Base-by-base conservation (phyloP, 305 asterid species). In the Galium porrigens region DNA sequence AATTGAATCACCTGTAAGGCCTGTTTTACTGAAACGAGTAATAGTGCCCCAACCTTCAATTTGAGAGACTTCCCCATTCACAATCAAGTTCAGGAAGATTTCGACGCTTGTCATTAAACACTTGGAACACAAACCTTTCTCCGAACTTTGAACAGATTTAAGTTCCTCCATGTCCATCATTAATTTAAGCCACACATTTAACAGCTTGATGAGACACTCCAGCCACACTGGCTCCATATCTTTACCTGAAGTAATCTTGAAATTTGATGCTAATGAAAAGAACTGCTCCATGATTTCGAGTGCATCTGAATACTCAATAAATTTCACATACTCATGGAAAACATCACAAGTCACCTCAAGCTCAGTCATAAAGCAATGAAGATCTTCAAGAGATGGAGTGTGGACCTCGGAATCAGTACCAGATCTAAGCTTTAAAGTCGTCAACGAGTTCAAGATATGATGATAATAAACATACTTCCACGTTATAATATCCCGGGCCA, bases 151-250 rank as follows among this genome's bases (percentile, higher is more conserved):
- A 52, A 37, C 65, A 18, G 70, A 60, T 62, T 70, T 68, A 64
- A 85, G 74, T 73, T 82, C 83, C 77, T 78, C 83, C 79, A 83
- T 71, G 67, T 89, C 96, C 68, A 72, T 79, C 81, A 85, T 75
- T 74, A 89, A 67, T 77, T 84, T 77, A 65, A 94, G 75, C 99
- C 96, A 94, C 78, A 84, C 79, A 68, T 72, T 80, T 73, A 94
- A 74, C 61, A 94, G 86, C 84, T 76, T 81, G 72, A 84, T 69
- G 18, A 83, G 85, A 78, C 84, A 78, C 70, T 75, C 90, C 75
- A 80, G 84, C 82, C 86, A 91, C 63, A 63, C 75, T 68, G 78
- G 58, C 69, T 81, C 86, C 57, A 64, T 76, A 69, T 78, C 80
- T 12, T 75, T 74, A 76, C 61, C 71, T 66, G 70, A 71, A 63